These are phyloP conservation scores for Clathrospora elynae DNA, from an alignment of 2,329 filamentous ascomycete genomes.

Conservation along the genomic window DNA sequence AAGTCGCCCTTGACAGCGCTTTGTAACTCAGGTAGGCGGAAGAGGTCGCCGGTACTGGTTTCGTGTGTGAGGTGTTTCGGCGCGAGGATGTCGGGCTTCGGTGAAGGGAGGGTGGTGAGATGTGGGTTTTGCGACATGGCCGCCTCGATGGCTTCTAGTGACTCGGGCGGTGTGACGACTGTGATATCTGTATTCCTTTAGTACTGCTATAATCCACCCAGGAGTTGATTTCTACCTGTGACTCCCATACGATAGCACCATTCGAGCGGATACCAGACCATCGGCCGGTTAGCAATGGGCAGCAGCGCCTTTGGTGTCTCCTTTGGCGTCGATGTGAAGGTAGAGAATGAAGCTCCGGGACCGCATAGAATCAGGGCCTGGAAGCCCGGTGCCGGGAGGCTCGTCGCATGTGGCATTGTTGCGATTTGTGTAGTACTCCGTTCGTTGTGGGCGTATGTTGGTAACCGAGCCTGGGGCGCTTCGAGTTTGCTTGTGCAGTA, in stretches of 20 bases:
- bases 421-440: too few relatives aligned
- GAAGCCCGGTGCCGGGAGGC: conserved; percentile 73
- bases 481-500: neutral
- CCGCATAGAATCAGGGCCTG: conserved; percentile 84
- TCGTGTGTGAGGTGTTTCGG: conserved; percentile 78
- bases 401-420: conserved; percentile 75
- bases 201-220: neutral
- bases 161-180: conserved; percentile 62
- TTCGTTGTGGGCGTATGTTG: neutral
- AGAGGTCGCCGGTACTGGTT: conserved; percentile 85
- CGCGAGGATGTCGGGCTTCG: conserved; percentile 75
- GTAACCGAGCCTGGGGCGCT: neutral
- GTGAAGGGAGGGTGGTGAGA: conserved; percentile 73
- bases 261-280: conserved; percentile 89
- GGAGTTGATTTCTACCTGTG: conserved; percentile 57
- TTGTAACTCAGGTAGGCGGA: conserved; percentile 82
- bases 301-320: conserved; percentile 82
- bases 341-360: conserved; percentile 79
- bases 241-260: conserved; percentile 83
- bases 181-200: conserved; percentile 53
- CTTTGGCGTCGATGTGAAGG: conserved; percentile 79
- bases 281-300: conserved; percentile 81
- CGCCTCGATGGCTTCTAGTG: conserved; percentile 68
- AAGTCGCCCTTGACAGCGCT: conserved; percentile 83
- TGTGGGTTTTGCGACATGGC: conserved; percentile 79